Evolutionary conservation across 139 green algal species (phyloP), one percentile per base, ranked within the genome.

Genomic region (Chlamydomonas urium): DNA sequence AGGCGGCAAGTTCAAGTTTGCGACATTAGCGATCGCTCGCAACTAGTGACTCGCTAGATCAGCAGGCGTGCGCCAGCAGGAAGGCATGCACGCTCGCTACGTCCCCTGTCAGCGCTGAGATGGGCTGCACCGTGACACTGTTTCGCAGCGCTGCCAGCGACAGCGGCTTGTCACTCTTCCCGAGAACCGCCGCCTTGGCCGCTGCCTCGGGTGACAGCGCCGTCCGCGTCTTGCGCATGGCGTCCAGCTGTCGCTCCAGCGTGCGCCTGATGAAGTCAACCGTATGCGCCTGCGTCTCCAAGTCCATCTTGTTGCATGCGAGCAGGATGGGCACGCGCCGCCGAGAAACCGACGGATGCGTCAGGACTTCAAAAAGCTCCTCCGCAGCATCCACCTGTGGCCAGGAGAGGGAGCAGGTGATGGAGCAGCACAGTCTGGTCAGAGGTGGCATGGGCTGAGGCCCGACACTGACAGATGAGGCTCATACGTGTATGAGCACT

Each of bases 241-340:
- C 73, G 63, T 93, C 86, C 21, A 98, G 79, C 78, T 98, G 92
- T 71, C 86, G 86, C 75, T 98, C 92, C 24, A 98, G 79, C 5
- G 87, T 89, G 72, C 92, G 92, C 1, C 86, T 67, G 1, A 97
- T 86, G 61, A 97, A 98, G 0, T 97, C 91, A 24, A 92, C 75
- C 1, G 88, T 88, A 81, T 97, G 90, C 3, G 93, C 92, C 47
- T 90, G 73, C 2, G 38, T 19, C 85, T 95, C 88, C 42, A 88
- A 72, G 69, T 98, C 93, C 37, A 83, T 79, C 77, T 98, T 98
- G 85, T 98, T 98, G 86, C 89, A 96, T 26, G 85, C 91, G 38
- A 98, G 50, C 62, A 98, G 79, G 33, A 98, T n/a, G 0, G 93
- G 93, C 53, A 93, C 28, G 1, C 86, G 75, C 10, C 81, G 72